These are phyloP conservation scores for Amanita jacksonii DNA, from an alignment of 768 basidiomycete species.

Conservation along the genomic window DNA sequence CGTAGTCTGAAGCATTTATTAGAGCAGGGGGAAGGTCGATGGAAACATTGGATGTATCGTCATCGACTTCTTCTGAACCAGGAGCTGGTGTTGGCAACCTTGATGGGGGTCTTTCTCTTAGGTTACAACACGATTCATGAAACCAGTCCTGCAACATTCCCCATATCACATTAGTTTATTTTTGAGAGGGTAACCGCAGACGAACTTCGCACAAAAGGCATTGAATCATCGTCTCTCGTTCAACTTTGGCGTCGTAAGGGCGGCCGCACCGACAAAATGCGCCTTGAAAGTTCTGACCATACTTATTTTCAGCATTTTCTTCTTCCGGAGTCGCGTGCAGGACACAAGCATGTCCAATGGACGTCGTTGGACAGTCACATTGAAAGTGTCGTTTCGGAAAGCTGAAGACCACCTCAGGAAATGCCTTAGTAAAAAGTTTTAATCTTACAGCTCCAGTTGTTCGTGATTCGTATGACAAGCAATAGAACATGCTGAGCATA, in stretches of 20 bases:
- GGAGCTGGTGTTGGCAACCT: constrained; percentile 29
- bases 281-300: constrained; percentile 66
- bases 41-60: constrained; percentile 51
- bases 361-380: constrained; percentile 75
- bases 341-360: constrained; percentile 52
- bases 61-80: constrained; percentile 26
- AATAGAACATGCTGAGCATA: constrained; percentile 79
- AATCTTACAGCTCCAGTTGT: constrained; percentile 62
- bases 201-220: constrained; percentile 78
- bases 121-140: constrained; percentile 81
- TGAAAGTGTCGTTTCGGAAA: constrained; percentile 80
- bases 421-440: constrained; percentile 1
- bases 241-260: constrained; percentile 61
- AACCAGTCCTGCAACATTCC: constrained; percentile 66
- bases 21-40: constrained; percentile 60
- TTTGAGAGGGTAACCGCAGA: constrained; percentile 13
- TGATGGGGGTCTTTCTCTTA: constrained; percentile 54
- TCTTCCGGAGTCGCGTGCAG: constrained; percentile 46
- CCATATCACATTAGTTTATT: constrained; percentile 7
- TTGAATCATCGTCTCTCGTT: constrained; percentile 83
- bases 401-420: constrained; percentile 17
- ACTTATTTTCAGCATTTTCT: constrained; percentile 50
- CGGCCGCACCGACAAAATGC: constrained; percentile 69
- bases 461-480: constrained; percentile 85
- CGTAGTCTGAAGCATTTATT: constrained; percentile 60